phyloP scores from a whole-genome alignment of 1,284 basidiomycete genomes.

The Somion occarium region DNA sequence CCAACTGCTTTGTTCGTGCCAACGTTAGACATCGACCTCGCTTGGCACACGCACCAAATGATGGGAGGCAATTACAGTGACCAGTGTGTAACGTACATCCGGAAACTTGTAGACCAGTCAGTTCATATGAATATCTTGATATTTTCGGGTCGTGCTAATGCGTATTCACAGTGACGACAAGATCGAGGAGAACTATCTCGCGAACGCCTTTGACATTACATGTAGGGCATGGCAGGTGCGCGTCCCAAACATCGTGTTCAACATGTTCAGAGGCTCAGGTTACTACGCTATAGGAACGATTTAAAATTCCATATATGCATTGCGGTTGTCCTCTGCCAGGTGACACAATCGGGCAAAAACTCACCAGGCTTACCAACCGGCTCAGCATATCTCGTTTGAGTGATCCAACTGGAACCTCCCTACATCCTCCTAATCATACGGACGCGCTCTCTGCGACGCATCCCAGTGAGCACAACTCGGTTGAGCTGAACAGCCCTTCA shows the following conservation, averaged over 20 bases:
- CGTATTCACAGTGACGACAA: conserved; percentile 15
- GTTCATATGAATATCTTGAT: conserved; percentile 7
- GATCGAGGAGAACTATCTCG: conserved; percentile 23
- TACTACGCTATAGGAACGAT: not conserved
- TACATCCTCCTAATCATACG: conserved; percentile 24
- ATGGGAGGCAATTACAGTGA: conserved; percentile 26
- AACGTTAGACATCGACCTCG: conserved; percentile 40
- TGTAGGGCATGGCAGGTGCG: conserved; percentile 19
- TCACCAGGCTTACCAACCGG: not conserved
- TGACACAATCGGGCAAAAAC: not conserved
- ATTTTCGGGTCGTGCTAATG: not conserved
- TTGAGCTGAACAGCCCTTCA: conserved; percentile 3
- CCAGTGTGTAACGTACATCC: conserved; percentile 29
- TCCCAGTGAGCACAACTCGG: conserved; percentile 30
- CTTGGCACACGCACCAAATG: conserved; percentile 47
- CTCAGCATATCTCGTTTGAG: not conserved
- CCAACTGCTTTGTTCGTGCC: conserved; percentile 29
- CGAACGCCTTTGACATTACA: conserved; percentile 27
- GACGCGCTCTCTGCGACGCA: conserved; percentile 28
- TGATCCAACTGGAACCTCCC: not conserved
- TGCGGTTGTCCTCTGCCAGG: conserved; percentile 1
- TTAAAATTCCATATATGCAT: conserved; percentile 6
- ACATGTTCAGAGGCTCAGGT: not conserved
- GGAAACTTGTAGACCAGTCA: conserved; percentile 32
- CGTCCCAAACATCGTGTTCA: not conserved